A percentile compares a stretch with the other conserved stretches of the same genome.
Evolutionary conservation across 108 stramenopile genomes (phyloP).

Genomic region (Chaetoceros muelleri): DNA sequence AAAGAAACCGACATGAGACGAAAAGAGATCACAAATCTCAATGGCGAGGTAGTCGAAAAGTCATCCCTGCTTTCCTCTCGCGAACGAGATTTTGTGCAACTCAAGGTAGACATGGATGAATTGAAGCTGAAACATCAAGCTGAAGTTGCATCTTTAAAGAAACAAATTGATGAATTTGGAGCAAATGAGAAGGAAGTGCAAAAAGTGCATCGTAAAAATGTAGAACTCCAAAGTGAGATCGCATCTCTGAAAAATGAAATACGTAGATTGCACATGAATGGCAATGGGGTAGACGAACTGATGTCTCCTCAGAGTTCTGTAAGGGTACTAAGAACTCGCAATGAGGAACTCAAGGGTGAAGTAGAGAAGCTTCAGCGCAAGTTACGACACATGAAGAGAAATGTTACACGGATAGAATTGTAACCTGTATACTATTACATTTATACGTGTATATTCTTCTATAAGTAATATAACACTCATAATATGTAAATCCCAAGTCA

Average conservation of each 20-base stretch:
- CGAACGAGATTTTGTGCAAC: neutral
- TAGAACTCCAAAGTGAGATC: slow-evolving; percentile 13
- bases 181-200: slow-evolving; percentile 10
- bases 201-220: slow-evolving; percentile 4
- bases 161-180: neutral
- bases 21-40: neutral
- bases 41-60: neutral
- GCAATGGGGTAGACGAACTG: slow-evolving; percentile 4
- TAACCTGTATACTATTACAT: neutral
- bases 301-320: slow-evolving; percentile 16
- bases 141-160: neutral
- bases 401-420: slow-evolving; percentile 12
- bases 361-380: slow-evolving; percentile 34
- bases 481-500: too few relatives aligned
- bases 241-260: slow-evolving; percentile 15
- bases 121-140: neutral
- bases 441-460: neutral
- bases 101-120: neutral
- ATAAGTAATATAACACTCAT: too few relatives aligned
- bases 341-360: slow-evolving; percentile 26
- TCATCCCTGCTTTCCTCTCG: neutral
- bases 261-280: neutral
- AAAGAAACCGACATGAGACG: neutral
- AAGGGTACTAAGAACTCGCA: slow-evolving; percentile 29
- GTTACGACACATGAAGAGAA: slow-evolving; percentile 17